These are phyloP conservation scores for Malassezia nana DNA, from an alignment of 1,284 basidiomycete species.

Conservation along the genomic window DNA sequence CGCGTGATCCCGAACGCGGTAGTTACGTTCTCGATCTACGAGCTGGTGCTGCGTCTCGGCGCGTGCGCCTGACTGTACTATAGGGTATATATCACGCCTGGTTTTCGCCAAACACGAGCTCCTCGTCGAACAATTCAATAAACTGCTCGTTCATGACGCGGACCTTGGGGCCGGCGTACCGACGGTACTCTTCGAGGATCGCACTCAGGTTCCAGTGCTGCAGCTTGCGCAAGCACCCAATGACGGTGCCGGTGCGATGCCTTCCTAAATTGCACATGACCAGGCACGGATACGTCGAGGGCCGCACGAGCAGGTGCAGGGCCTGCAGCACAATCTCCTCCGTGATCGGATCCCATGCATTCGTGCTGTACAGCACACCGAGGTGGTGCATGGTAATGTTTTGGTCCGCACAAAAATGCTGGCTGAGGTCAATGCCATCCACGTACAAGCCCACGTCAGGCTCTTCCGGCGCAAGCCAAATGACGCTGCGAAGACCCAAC, in stretches of 20 bases:
- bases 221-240: slow-evolving; percentile 51
- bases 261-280: slow-evolving; percentile 55
- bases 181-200: slow-evolving; percentile 53
- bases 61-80: slow-evolving; percentile 2
- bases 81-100: slow-evolving; percentile 24
- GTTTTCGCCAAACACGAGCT: slow-evolving; percentile 53
- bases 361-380: slow-evolving; percentile 49
- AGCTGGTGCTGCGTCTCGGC: slow-evolving; percentile 39
- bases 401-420: slow-evolving; percentile 41
- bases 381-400: slow-evolving; percentile 49
- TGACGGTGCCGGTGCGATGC: slow-evolving; percentile 53
- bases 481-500: slow-evolving; percentile 51
- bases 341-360: slow-evolving; percentile 50
- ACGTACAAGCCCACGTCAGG: slow-evolving; percentile 52
- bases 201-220: slow-evolving; percentile 53
- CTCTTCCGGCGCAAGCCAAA: slow-evolving; percentile 55
- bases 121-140: slow-evolving; percentile 55
- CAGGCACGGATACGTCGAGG: slow-evolving; percentile 51
- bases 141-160: slow-evolving; percentile 55
- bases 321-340: slow-evolving; percentile 54
- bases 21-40: slow-evolving; percentile 72
- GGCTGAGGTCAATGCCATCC: slow-evolving; percentile 10
- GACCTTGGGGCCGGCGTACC: slow-evolving; percentile 54
- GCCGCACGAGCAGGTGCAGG: slow-evolving; percentile 52
- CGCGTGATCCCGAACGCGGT: slow-evolving; percentile 74